Base-by-base conservation (phyloP, 495 filamentous ascomycete species). In the Elaphomyces granulatus region DNA sequence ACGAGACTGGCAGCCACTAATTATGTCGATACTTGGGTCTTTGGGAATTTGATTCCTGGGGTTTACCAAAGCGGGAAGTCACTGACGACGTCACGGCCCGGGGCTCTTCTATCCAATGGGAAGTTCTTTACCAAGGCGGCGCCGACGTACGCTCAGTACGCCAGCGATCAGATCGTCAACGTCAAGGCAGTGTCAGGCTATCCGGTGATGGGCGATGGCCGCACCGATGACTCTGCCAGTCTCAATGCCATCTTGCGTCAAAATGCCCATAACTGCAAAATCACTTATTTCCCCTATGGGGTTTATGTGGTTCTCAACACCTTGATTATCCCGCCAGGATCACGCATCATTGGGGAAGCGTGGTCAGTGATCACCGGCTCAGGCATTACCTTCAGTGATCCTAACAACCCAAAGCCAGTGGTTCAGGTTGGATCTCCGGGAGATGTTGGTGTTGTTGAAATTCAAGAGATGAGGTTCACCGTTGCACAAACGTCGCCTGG, bases 201-300 rank as follows among this genome's bases (percentile, higher is more conserved):
- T 36, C 20, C 36, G 30, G 49, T 44, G 20, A 34, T 43, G 10
- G 50, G 50, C 15, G 47, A 53, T 26, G 47, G 47, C 32, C 32
- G 18, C 9, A 45, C 41, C 0, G 50, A 53, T 17, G 49, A 54
- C 30, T 32, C 34, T 17, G 15, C 35, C 2, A 43, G 18, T 31
- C 34, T 78, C 34, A 72, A 75, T 44, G 46, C 52, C 10, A 58
- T 71, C 51, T 21, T 71, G 41, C 35, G 60, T 37, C 30, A 63
- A 38, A 48, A 67, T 34, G 49, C 60, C 38, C 36, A 41, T 12
- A 50, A 60, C 40, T 64, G 62, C 19, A 43, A 41, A 8, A 50
- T 77, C 14, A 51, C 66, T 2, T 79, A 66, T 51, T 77, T 80
- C 48, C 73, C 74, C 0, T 52, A 55, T 17, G 75, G 76, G 8